phyloP scores from a whole-genome alignment of 345 rosid species.

The Fremontodendron californicum region DNA sequence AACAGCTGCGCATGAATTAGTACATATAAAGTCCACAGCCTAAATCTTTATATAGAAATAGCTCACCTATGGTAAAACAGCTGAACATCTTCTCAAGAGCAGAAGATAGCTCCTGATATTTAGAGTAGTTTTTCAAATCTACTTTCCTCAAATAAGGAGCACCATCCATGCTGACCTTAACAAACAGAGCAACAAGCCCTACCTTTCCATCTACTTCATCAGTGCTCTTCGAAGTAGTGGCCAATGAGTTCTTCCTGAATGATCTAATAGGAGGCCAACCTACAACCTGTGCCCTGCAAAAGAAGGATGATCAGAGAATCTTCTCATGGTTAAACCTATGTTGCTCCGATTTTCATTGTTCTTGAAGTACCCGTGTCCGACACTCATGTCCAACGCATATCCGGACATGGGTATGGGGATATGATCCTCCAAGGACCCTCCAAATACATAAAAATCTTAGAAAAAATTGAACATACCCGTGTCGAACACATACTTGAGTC shows the following conservation, averaged over 20 bases:
- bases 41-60: neutral
- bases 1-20: constrained; percentile 12
- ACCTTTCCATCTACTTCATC: constrained; percentile 65
- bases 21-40: neutral
- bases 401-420: too few species aligned
- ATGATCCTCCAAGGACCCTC: too few species aligned
- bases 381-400: too few species aligned
- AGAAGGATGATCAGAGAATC: constrained; percentile 6
- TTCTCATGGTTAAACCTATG: neutral
- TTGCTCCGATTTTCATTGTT: too few species aligned
- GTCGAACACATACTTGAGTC: too few species aligned
- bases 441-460: too few species aligned
- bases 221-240: constrained; percentile 47
- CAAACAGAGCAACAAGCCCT: constrained; percentile 48
- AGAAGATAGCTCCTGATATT: constrained; percentile 60
- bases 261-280: constrained; percentile 84
- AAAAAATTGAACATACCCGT: too few species aligned
- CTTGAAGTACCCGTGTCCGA: too few species aligned
- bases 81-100: constrained; percentile 81
- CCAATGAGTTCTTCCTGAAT: constrained; percentile 59
- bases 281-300: constrained; percentile 65
- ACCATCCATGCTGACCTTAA: constrained; percentile 82
- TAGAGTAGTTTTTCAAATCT: constrained; percentile 48
- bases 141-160: constrained; percentile 78
- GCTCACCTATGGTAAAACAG: constrained; percentile 59